Percentiles rank a stretch among this genome's conserved stretches.
Conservation (phyloP, 176 grass and related monocot species). For the Phoenix dactylifera region DNA sequence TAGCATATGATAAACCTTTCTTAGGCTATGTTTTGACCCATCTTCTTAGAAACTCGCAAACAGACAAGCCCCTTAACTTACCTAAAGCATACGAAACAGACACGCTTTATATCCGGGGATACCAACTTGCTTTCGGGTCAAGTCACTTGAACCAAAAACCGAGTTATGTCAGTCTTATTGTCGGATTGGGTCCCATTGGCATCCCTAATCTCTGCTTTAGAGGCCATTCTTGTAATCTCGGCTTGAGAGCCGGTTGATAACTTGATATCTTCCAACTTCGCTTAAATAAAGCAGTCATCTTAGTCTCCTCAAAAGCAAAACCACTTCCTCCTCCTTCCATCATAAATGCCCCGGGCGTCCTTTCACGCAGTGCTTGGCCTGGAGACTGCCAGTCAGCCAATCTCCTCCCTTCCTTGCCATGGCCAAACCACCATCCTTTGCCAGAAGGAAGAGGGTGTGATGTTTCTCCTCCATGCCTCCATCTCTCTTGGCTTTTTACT, state of each 20-base stretch:
- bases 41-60: too few species aligned
- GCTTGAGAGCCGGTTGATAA: constrained; percentile 1
- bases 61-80: too few species aligned
- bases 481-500: constrained; percentile 35
- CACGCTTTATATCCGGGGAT: constrained; percentile 12
- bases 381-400: background rate
- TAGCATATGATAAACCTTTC: too few species aligned
- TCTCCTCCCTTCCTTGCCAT: constrained; percentile 31
- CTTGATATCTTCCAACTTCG: constrained; percentile 8
- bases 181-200: constrained; percentile 14
- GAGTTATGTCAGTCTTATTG: background rate
- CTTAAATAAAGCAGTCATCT: constrained; percentile 18
- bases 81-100: too few species aligned
- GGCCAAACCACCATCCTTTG: constrained; percentile 10
- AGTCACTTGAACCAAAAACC: constrained; percentile 35
- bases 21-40: too few species aligned
- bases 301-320: constrained; percentile 13
- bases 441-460: constrained; percentile 10
- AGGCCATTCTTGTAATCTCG: constrained; percentile 8
- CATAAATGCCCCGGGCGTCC: constrained; percentile 17
- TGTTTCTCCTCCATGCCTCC: constrained; percentile 30
- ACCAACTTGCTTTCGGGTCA: constrained; percentile 39
- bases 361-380: background rate
- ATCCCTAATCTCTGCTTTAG: constrained; percentile 15
- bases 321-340: constrained; percentile 6